Conservation (phyloP, 2,329 filamentous ascomycete genomes). For the Acarospora socialis region DNA sequence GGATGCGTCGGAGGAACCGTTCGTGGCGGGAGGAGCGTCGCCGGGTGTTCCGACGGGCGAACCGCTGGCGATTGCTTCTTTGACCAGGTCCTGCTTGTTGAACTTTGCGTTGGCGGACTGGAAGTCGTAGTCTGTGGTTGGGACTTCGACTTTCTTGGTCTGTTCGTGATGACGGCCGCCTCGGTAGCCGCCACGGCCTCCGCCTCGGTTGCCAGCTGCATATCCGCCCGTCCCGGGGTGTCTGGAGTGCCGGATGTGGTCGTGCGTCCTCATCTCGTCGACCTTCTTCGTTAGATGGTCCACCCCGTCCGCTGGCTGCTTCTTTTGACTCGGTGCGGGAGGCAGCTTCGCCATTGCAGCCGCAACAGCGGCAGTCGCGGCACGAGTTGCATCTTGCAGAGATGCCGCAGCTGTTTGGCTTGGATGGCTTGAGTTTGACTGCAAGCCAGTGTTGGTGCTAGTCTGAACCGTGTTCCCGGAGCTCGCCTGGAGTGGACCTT, state of each 20-base stretch:
- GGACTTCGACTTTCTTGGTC: constrained; percentile 67
- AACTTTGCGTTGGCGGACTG: constrained; percentile 74
- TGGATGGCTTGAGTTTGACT: constrained; percentile 10
- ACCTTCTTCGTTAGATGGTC: constrained; percentile 32
- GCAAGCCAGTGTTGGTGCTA: constrained; percentile 14
- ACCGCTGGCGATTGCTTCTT: constrained; percentile 72
- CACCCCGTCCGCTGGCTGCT: constrained; percentile 20
- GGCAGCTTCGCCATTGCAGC: constrained; percentile 37
- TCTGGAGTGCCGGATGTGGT: constrained; percentile 25
- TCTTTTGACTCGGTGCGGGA: constrained; percentile 13
- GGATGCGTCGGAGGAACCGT: constrained; percentile 7
- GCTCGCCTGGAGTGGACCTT: constrained; percentile 18
- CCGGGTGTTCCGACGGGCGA: constrained; percentile 45
- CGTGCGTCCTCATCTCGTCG: constrained; percentile 30
- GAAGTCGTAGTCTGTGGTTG: constrained; percentile 85
- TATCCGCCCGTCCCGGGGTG: constrained; percentile 19
- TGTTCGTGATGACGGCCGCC: constrained; percentile 27
- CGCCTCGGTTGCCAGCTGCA: constrained; percentile 28
- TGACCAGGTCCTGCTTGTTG: constrained; percentile 73
- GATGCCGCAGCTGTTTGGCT: constrained; percentile 18
- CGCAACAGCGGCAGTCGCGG: constrained; percentile 36
- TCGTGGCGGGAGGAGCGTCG: constrained; percentile 30
- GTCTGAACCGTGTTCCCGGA: constrained; percentile 18
- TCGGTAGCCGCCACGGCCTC: constrained; percentile 32
- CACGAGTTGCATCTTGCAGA: constrained; percentile 33